Evolutionary conservation across 163 green algal genomes (phyloP), one percentile per base, ranked within the genome.

Genomic region (Picocystis sp.): DNA sequence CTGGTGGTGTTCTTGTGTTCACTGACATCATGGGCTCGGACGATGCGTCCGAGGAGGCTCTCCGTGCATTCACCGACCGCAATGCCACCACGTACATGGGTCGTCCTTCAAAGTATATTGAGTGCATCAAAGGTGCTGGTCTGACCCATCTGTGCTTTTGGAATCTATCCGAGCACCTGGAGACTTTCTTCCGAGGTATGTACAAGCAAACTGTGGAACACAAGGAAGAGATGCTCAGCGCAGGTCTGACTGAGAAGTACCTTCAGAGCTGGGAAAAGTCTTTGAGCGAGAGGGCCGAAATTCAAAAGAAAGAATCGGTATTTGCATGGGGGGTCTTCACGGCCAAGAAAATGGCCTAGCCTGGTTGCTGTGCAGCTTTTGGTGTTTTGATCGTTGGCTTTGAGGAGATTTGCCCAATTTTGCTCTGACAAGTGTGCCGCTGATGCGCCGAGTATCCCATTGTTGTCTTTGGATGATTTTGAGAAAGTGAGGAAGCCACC

Each of bases 1-100:
- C 85, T 17, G 83, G 82, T 0, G 85, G 84, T 34, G 67, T 89
- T 2, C 66, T 45, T 60, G 83, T 93, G 55, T 57, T 94, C 25
- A 80, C 75, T 3, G 93, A 92, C 73, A 77, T 53, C 55, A 93
- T 67, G 59, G 58, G 58, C 29, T 55, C 60, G 17, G 58, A 66
- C 52, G 52, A 51, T 24, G 58, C 55, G 1, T 59, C 66, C 1
- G 58, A 65, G 25, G 55, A 61, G 41, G 41, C 50, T 42, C 46
- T 66, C 14, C 58, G 55, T 3, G 47, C 43, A n/a, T 71, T 71
- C 46, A 71, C 63, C 19, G 63, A 66, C 43, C 58, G 61, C 14
- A 71, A 71, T 47, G 63, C 56, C 23, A 66, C 51, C 38, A 66
- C 47, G 1, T 42, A 64, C 45, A 54, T 71, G 22, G 63, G 50